Base-by-base conservation (phyloP, 2,329 filamentous ascomycete species). In the Rhynchosporium graminicola region DNA sequence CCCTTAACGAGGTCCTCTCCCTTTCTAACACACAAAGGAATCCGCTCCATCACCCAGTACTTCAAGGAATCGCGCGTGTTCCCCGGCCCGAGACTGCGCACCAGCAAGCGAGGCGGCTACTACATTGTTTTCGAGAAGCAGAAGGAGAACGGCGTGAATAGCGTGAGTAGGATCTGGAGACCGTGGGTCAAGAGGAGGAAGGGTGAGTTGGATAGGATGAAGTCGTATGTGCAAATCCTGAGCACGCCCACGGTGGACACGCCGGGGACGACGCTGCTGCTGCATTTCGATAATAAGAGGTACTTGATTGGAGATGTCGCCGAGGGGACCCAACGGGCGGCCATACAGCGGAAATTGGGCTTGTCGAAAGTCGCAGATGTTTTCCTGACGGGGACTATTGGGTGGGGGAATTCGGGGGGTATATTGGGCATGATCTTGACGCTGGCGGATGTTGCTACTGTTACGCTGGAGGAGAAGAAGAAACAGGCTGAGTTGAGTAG, bases 211-310 rank as follows among this genome's bases (percentile, higher is more conserved):
- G 61, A 46, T 43, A 74, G 66, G 40, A 97, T 97, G 93, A 82
- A 87, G 69, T 88, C 83, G 73, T 86, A 80, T 70, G 80, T 93
- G 61, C 88, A 96, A 75, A 78, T 98, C 70, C 76, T 94, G 65
- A 89, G 88, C 20, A 90, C 89, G 63, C 94, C 94, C 13, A 95
- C 94, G 68, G 89, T 88, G 63, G 95, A 99, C 77, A 97, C 92
- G 26, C 85, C 88, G 0, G 94, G 94, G 59, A 91, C 91, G 2
- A 84, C 85, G 56, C 75, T 98, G 38, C 74, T 92, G 43, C 80
- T 99, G 6, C 87, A 94, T 73, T 93, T 92, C 72, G 90, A 94
- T 70, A 84, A 87, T 71, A 88, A 89, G 70, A 84, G 91, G 62
- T 99, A 99, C 76, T 69, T 97, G 15, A 89, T 99, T 72, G 95